Evolutionary conservation across 2,329 filamentous ascomycete genomes (phyloP), one percentile per base, ranked within the genome.

Genomic region (Nemania serpens): DNA sequence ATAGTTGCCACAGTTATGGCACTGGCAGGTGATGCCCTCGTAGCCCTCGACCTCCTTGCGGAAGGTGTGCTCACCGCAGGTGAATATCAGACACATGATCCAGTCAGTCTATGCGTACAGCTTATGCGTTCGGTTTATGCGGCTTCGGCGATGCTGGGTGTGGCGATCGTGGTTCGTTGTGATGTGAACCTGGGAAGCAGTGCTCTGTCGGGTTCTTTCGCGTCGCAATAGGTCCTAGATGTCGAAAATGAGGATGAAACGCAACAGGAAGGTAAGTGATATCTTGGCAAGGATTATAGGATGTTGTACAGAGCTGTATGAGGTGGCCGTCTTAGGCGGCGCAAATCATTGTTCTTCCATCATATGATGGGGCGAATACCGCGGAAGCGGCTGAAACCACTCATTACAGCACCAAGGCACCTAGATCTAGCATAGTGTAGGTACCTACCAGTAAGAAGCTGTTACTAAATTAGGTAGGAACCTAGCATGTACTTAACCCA

Each of bases 1-100:
- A 75, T 83, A 85, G 78, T 89, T 89, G 54, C 86, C 85, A 74
- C 86, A 89, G 75, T 88, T 87, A 74, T 86, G 82, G 70, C 86
- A 89, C 69, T 86, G 85, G 70, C 83, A 88, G 54, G 83, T 74
- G 63, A 88, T 73, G 66, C 83, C 82, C 69, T 88, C 83, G 71
- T 88, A 88, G 66, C 86, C 86, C 56, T 83, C 74, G 46, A 87
- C 79, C 58, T 85, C 78, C 70, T 81, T 84, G 64, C 82, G 82
- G 73, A 87, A 86, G 39, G 83, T 86, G 70, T 86, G 80, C 73
- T 87, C 83, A 68, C 84, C 84, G 69, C 83, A 87, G 65, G 84
- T 81, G 69, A 87, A 86, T 74, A 87, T 82, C 71, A 87, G 79
- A 77, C 84, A 87, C 84, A 87, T 87, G 63, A 55, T 59, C 49